Conservation (phyloP, 192 early-diverging fungal genomes). For the Radiomyces spectabilis region DNA sequence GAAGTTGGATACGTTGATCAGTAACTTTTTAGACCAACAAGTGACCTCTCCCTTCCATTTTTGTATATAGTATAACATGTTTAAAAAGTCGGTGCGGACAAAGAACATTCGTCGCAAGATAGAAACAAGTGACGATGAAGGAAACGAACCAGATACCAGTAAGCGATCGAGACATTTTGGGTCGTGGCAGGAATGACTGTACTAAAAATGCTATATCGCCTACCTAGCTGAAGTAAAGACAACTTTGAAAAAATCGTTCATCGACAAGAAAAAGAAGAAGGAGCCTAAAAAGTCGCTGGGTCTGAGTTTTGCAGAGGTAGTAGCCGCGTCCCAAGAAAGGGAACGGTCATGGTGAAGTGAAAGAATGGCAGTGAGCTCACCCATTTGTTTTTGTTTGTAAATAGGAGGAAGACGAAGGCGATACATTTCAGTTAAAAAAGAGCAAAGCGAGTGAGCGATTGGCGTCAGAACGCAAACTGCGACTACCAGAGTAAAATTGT, state of each 20-base stretch:
- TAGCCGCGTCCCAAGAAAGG: no score
- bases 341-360: no score
- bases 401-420: constrained; percentile 24
- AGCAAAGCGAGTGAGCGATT: constrained; percentile 30
- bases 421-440: constrained; percentile 40
- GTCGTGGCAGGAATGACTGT: no score
- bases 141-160: no score
- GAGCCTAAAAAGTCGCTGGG: constrained; percentile 3
- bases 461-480: constrained; percentile 8
- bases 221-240: no score
- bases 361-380: no score
- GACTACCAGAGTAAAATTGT: constrained; percentile 15
- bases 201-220: neutral
- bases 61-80: constrained; percentile 12
- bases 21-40: no score
- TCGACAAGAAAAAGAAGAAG: constrained; percentile 20
- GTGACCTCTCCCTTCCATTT: neutral
- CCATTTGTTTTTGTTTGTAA: neutral
- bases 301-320: constrained; percentile 17
- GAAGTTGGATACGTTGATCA: no score
- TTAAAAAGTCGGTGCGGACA: constrained; percentile 19
- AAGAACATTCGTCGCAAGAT: constrained; percentile 29
- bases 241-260: no score
- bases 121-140: constrained; percentile 13
- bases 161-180: no score